Evolutionary conservation across 1,284 basidiomycete species (phyloP).

Genomic region (Fomitiporia mediterranea): DNA sequence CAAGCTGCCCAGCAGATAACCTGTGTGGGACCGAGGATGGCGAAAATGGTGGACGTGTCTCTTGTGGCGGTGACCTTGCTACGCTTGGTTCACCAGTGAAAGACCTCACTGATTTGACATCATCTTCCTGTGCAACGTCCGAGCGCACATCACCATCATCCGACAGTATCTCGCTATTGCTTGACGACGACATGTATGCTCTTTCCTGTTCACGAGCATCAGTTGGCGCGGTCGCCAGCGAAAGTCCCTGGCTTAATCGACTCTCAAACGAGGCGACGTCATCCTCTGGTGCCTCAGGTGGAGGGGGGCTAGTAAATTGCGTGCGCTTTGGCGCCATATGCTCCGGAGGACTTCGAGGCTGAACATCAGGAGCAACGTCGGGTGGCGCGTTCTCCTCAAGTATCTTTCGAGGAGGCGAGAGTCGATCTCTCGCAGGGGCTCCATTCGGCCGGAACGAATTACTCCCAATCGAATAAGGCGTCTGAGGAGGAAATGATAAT

Average conservation of each 20-base stretch:
- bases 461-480: slow-evolving; percentile 60
- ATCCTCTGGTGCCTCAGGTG: slow-evolving; percentile 63
- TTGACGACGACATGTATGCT: slow-evolving; percentile 46
- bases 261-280: slow-evolving; percentile 63
- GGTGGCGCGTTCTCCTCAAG: slow-evolving; percentile 23
- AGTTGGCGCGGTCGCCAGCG: slow-evolving; percentile 60
- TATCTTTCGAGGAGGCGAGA: slow-evolving; percentile 42
- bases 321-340: slow-evolving; percentile 75
- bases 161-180: slow-evolving; percentile 55
- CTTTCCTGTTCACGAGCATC: slow-evolving; percentile 43
- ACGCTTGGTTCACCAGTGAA: slow-evolving; percentile 43
- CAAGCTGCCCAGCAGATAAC: slow-evolving; percentile 2
- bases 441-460: slow-evolving; percentile 51
- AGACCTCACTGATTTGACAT: slow-evolving; percentile 57
- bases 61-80: not conserved
- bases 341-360: slow-evolving; percentile 47
- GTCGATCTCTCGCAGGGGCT: slow-evolving; percentile 38
- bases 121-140: slow-evolving; percentile 59
- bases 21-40: slow-evolving; percentile 23
- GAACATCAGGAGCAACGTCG: slow-evolving; percentile 27
- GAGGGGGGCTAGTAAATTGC: slow-evolving; percentile 81
- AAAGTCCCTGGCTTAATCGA: slow-evolving; percentile 56
- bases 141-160: slow-evolving; percentile 54
- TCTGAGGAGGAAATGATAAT: slow-evolving; percentile 58
- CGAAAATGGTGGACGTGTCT: slow-evolving; percentile 21